Base-by-base conservation (phyloP, 2,329 filamentous ascomycete species). In the Metarhizium robertsii region DNA sequence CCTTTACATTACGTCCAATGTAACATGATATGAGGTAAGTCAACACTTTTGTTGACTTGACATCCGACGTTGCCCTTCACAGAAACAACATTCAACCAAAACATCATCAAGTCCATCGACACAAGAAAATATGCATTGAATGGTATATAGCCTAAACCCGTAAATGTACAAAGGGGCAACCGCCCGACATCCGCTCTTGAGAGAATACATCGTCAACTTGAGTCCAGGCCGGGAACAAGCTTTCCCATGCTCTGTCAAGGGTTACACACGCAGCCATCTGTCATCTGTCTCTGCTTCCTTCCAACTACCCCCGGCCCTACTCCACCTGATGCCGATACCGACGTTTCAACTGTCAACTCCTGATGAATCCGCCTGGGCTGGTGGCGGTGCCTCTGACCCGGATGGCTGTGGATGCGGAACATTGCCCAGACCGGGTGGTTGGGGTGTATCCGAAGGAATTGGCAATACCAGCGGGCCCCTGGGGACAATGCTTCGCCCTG, bases 401-500 rank as follows among this genome's bases (percentile, higher is more conserved):
- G 66, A 61, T 4, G 64, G 61, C 10, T 71, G 64, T 14, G 70
- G 67, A 20, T 71, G 67, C 30, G 64, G 52, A 18, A 71, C 64
- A 43, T 66, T 68, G 4, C 67, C 66, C 5, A 73, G 62, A 1
- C 69, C 70, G 0, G 70, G 69, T 8, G 69, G 66, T 34, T 67
- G 64, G 2, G 68, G 68, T n/a, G 62, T 58, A 6, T 71, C 65
- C 25, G 64, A 62, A 8, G 71, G 70, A 8, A 73, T 67, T 4
- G 73, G 72, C 48, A 75, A 56, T 29, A 68, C 65, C 64, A 75
- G 57, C 1, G 73, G 72, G 3, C 72, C 73, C 56, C 71, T 72
- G 0, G 90, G 90, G 16, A 92, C 62, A 13, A 67, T 64, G 46
- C 65, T 72, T 58, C 89, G 88, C 49, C 81, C 80, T 1, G 85